phyloP scores from a whole-genome alignment of 2,329 filamentous ascomycete species.

The Trichoderma polysporum region DNA sequence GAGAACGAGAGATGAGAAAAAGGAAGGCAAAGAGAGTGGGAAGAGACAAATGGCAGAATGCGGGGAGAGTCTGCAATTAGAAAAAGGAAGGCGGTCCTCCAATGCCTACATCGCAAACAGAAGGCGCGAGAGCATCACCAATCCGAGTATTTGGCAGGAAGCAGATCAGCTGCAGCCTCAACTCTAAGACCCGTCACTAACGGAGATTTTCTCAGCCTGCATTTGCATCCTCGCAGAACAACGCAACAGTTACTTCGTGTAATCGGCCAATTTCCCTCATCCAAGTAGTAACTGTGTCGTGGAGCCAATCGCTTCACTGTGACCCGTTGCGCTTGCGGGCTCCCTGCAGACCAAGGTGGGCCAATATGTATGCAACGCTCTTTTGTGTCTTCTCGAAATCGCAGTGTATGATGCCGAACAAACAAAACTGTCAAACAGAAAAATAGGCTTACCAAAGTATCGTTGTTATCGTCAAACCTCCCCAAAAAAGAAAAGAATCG shows the following conservation, averaged over 20 bases:
- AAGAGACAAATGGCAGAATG: background rate
- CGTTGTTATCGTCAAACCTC: slow-evolving; percentile 9
- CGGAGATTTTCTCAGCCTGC: background rate
- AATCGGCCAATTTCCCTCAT: slow-evolving; percentile 4
- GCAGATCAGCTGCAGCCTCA: background rate
- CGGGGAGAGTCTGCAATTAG: background rate
- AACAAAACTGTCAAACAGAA: slow-evolving; percentile 4
- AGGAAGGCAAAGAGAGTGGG: background rate
- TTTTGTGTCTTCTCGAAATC: background rate
- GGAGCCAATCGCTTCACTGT: slow-evolving; percentile 19
- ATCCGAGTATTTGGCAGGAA: background rate
- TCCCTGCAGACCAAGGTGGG: background rate
- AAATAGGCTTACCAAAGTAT: slow-evolving; percentile 17
- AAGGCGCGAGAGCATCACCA: slow-evolving; percentile 3
- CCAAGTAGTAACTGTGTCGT: background rate
- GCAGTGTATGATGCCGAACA: background rate
- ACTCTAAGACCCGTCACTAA: background rate
- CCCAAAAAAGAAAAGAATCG: background rate
- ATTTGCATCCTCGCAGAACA: background rate
- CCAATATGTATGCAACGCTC: background rate
- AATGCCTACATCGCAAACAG: background rate
- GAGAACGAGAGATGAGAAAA: background rate
- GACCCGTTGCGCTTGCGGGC: slow-evolving; percentile 6
- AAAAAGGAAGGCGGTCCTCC: slow-evolving; percentile 1
- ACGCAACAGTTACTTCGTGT: slow-evolving; percentile 3